Conservation (phyloP, 768 basidiomycete genomes). For the Phylloporus sp. region DNA sequence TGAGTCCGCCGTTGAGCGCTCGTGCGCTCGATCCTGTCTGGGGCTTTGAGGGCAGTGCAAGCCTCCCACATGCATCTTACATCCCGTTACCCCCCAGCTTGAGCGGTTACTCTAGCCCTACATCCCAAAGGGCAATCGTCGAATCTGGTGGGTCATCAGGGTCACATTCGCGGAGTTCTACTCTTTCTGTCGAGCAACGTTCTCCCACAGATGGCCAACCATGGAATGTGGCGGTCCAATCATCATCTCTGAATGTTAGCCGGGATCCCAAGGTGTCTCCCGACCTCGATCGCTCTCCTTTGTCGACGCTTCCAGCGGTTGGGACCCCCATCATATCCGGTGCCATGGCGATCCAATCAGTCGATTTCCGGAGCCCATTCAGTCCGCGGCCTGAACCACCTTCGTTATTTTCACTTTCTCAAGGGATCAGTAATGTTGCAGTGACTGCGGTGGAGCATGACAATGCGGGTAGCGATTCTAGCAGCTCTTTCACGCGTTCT, state of each 20-base stretch:
- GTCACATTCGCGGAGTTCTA: conserved; percentile 30
- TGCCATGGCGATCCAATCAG: conserved; percentile 9
- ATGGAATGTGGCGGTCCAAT: conserved; percentile 7
- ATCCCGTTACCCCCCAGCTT: conserved; percentile 30
- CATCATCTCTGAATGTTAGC: conserved; percentile 6
- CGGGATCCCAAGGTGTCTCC: conserved; percentile 12
- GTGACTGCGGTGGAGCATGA: conserved; percentile 8
- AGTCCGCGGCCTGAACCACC: conserved; percentile 27
- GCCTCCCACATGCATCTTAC: conserved; percentile 25
- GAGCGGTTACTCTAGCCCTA: conserved; percentile 30
- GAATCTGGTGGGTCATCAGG: conserved; percentile 13
- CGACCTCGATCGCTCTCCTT: conserved; percentile 28
- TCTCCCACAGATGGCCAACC: conserved; percentile 19
- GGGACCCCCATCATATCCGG: conserved; percentile 27
- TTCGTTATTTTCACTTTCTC: conserved; percentile 18
- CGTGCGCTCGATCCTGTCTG: conserved; percentile 21
- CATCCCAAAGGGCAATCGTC: conserved; percentile 22
- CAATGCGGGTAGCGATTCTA: conserved; percentile 17
- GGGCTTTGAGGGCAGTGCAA: conserved; percentile 18
- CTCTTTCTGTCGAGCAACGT: conserved; percentile 27
- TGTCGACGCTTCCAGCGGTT: conserved; percentile 28
- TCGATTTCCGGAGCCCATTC: conserved; percentile 23
- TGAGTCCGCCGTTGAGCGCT: conserved; percentile 6
- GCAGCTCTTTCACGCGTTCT: conserved; percentile 24
- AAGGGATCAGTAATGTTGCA: conserved; percentile 2